Conservation (phyloP, 106 monocot species). For the Phalaenopsis aphrodite region DNA sequence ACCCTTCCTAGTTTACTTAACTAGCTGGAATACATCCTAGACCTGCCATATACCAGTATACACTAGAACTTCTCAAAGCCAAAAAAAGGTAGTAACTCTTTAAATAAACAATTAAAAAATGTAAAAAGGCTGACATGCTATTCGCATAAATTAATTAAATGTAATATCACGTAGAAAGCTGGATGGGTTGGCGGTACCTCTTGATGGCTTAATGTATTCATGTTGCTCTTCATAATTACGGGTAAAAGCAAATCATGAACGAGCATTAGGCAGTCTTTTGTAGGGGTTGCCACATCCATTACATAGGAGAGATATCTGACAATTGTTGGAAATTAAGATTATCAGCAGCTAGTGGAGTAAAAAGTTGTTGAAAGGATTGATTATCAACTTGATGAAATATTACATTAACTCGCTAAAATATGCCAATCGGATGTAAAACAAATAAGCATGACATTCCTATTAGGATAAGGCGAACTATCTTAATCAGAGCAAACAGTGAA, state of each 20-base stretch:
- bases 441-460: neutral
- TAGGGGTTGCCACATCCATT: slow-evolving; percentile 90
- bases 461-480: neutral
- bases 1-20: too few relatives aligned
- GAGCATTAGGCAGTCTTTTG: slow-evolving; percentile 60
- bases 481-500: neutral
- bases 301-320: slow-evolving; percentile 79
- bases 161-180: neutral
- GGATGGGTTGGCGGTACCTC: neutral
- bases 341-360: neutral
- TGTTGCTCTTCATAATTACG: slow-evolving; percentile 15
- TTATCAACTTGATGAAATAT: neutral
- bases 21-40: too few relatives aligned
- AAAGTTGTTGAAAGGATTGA: neutral
- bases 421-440: neutral
- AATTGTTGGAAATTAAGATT: neutral
- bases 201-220: slow-evolving; percentile 5
- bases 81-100: neutral
- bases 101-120: neutral
- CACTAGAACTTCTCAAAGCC: neutral
- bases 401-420: neutral
- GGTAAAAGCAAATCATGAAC: slow-evolving; percentile 65
- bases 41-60: neutral
- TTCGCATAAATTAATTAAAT: neutral
- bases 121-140: neutral